Conservation (phyloP, 192 early-diverging fungal genomes). For the Piromyces sp. region DNA sequence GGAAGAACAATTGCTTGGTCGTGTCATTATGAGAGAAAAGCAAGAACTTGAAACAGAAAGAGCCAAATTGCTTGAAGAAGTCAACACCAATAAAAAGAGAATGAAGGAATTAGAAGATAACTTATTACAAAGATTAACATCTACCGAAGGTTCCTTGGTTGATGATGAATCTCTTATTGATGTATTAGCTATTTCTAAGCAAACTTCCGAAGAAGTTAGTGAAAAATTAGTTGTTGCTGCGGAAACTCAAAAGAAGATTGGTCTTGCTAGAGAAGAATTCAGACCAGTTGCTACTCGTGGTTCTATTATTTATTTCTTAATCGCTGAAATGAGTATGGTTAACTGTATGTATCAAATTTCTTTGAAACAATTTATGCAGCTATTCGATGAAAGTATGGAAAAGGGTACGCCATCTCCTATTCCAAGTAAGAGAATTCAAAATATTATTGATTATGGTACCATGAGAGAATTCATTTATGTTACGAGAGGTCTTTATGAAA, state of each 20-base stretch:
- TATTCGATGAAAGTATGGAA: conserved; percentile 52
- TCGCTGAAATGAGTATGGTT: conserved; percentile 51
- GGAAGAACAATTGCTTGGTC: conserved; percentile 43
- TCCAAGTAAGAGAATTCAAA: conserved; percentile 43
- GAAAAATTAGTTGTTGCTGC: conserved; percentile 45
- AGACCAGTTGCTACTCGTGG: conserved; percentile 40
- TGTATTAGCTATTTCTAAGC: conserved; percentile 41
- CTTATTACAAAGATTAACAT: conserved; percentile 37
- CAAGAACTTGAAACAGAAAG: conserved; percentile 48
- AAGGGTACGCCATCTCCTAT: conserved; percentile 41
- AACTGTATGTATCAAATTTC: conserved; percentile 49
- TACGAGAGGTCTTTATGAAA: conserved; percentile 38
- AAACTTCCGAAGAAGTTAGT: conserved; percentile 44
- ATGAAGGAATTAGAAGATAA: conserved; percentile 57
- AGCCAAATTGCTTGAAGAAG: conserved; percentile 43
- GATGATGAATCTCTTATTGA: conserved; percentile 52
- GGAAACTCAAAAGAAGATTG: conserved; percentile 49
- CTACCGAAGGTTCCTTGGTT: conserved; percentile 43
- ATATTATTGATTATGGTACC: conserved; percentile 49
- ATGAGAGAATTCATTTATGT: conserved; percentile 40
- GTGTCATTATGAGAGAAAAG: conserved; percentile 48
- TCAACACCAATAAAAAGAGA: conserved; percentile 45
- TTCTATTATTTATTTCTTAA: conserved; percentile 46
- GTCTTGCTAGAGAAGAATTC: conserved; percentile 43
- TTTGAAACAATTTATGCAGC: conserved; percentile 44